phyloP scores from a whole-genome alignment of 306 rosid species.

The Cucurbita argyrosperma region DNA sequence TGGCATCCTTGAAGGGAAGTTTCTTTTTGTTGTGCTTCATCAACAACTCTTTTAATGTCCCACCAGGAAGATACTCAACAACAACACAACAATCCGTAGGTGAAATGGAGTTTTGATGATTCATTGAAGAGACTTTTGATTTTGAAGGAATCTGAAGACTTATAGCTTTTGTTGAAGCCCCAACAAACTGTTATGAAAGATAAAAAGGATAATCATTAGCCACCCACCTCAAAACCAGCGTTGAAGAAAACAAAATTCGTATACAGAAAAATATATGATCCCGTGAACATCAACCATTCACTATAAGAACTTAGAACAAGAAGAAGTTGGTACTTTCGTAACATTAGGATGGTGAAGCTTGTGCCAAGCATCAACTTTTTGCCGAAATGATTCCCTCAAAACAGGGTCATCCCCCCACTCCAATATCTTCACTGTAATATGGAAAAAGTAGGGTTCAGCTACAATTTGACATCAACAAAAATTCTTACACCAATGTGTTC shows the following conservation, averaged over 20 bases:
- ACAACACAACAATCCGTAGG: constrained; percentile 59
- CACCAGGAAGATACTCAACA: constrained; percentile 45
- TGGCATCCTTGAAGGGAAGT: constrained; percentile 39
- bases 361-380: constrained; percentile 98
- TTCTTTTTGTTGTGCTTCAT: constrained; percentile 33
- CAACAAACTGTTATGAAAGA: constrained; percentile 39
- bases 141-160: constrained; percentile 32
- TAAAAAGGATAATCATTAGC: background rate
- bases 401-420: constrained; percentile 94
- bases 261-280: background rate
- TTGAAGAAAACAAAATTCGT: background rate
- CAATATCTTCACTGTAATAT: constrained; percentile 72
- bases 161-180: constrained; percentile 57
- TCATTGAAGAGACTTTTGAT: background rate
- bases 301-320: background rate
- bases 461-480: constrained; percentile 12
- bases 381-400: constrained; percentile 67
- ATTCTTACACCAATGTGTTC: no score
- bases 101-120: constrained; percentile 20
- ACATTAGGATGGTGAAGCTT: constrained; percentile 92
- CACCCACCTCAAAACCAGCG: background rate
- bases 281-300: background rate
- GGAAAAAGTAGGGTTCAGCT: constrained; percentile 9
- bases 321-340: constrained; percentile 48
- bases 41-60: constrained; percentile 43